phyloP scores from a whole-genome alignment of 805 yeast species.

The Ogataea populi-albae region DNA sequence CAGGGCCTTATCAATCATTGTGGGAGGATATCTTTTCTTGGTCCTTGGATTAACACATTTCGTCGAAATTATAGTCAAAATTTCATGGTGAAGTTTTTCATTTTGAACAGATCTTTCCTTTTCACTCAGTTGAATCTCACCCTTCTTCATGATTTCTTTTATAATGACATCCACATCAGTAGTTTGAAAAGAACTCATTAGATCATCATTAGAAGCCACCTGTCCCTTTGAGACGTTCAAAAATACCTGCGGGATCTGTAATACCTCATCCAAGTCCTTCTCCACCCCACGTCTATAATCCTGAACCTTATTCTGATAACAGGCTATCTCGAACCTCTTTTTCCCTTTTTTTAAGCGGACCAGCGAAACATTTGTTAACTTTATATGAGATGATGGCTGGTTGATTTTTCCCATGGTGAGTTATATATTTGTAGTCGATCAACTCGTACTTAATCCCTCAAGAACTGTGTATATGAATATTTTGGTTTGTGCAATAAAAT shows the following conservation, averaged over 20 bases:
- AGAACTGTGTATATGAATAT: too few relatives aligned
- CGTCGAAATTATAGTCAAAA: conserved; percentile 77
- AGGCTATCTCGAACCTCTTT: conserved; percentile 90
- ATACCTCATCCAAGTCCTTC: conserved; percentile 90
- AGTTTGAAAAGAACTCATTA: conserved; percentile 68
- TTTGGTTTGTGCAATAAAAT: too few relatives aligned
- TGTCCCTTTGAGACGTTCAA: conserved; percentile 91
- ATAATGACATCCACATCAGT: conserved; percentile 74
- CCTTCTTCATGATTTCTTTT: conserved; percentile 78
- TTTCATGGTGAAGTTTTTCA: conserved; percentile 53
- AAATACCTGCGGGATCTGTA: conserved; percentile 95
- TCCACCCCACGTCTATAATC: conserved; percentile 89
- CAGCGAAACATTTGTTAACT: conserved; percentile 88
- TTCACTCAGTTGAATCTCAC: conserved; percentile 92
- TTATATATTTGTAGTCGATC: not conserved
- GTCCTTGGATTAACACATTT: conserved; percentile 90
- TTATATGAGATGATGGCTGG: conserved; percentile 88
- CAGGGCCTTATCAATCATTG: conserved; percentile 87
- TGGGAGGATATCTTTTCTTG: conserved; percentile 88
- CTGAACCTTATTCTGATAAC: conserved; percentile 95
- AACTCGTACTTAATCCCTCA: too few relatives aligned
- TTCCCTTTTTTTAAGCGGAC: conserved; percentile 90
- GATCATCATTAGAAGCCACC: conserved; percentile 84
- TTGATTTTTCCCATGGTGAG: conserved; percentile 47
- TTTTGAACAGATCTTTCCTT: conserved; percentile 85